phyloP scores from a whole-genome alignment of 805 yeast genomes.

The Saccharomycopsis oosterbeekiorum region DNA sequence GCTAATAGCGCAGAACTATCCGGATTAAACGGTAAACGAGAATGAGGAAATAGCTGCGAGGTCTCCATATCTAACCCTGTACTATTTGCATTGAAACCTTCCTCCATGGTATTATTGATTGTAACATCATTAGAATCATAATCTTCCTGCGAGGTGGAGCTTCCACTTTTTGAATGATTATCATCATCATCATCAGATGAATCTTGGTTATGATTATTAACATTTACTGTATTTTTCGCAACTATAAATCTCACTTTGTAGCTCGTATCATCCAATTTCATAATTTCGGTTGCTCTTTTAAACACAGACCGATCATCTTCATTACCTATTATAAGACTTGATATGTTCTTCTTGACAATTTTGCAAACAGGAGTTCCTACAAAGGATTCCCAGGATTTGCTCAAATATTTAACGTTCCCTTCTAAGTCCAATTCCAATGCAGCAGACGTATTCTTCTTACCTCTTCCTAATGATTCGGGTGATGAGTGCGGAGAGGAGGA shows the following conservation, averaged over 20 bases:
- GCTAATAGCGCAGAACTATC: neutral
- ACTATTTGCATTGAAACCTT: neutral
- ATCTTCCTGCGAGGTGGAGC: slow-evolving; percentile 2
- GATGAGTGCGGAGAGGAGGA: slow-evolving; percentile 1
- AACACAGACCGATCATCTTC: slow-evolving; percentile 60
- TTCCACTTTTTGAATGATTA: neutral
- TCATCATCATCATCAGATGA: slow-evolving; percentile 13
- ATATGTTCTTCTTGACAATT: slow-evolving; percentile 47
- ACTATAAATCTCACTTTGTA: slow-evolving; percentile 69
- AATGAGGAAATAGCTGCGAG: neutral
- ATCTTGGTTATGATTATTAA: neutral
- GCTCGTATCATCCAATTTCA: slow-evolving; percentile 66
- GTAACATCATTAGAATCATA: neutral
- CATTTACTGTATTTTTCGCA: slow-evolving; percentile 26
- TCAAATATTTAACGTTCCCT: slow-evolving; percentile 65
- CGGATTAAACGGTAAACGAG: neutral
- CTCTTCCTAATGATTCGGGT: slow-evolving; percentile 26
- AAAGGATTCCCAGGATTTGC: slow-evolving; percentile 68
- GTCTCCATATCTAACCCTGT: neutral
- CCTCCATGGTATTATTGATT: slow-evolving; percentile 11
- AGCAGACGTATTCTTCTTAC: slow-evolving; percentile 63
- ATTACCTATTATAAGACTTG: slow-evolving; percentile 54
- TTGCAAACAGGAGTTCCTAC: slow-evolving; percentile 57
- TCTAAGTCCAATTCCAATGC: slow-evolving; percentile 76
- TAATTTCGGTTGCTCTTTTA: slow-evolving; percentile 54